Percentiles rank a stretch among this genome's conserved stretches.
phyloP scores from a whole-genome alignment of 805 yeast species.

The Scheffersomyces coipomensis region DNA sequence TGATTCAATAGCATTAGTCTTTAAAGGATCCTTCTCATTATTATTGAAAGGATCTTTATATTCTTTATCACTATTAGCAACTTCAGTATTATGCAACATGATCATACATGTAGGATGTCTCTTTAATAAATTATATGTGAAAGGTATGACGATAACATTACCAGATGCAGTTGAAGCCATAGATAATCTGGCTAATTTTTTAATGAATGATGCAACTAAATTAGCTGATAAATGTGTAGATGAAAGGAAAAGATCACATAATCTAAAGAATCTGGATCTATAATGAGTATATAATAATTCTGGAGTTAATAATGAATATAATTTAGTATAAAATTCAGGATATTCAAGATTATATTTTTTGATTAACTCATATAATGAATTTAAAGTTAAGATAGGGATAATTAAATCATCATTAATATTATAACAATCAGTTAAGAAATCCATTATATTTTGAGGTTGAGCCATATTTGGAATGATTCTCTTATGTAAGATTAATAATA shows the following conservation, averaged over 20 bases:
- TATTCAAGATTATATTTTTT: conserved; percentile 81
- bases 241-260: conserved; percentile 79
- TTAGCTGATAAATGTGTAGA: conserved; percentile 85
- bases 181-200: conserved; percentile 71
- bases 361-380: conserved; percentile 85
- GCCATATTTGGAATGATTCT: conserved; percentile 77
- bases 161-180: conserved; percentile 85
- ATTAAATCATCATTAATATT: conserved; percentile 45
- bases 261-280: conserved; percentile 82
- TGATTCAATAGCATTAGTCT: conserved; percentile 76
- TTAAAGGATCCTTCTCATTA: conserved; percentile 68
- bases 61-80: conserved; percentile 13
- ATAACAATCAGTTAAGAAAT: conserved; percentile 86
- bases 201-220: conserved; percentile 86
- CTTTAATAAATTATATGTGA: conserved; percentile 82
- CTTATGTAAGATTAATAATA: conserved; percentile 73
- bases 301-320: conserved; percentile 78
- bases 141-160: conserved; percentile 83
- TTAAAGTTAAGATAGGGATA: conserved; percentile 74
- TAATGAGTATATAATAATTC: conserved; percentile 73
- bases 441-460: conserved; percentile 85
- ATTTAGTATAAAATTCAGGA: conserved; percentile 82
- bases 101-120: conserved; percentile 94
- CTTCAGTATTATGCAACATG: conserved; percentile 60
- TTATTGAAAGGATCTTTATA: conserved; percentile 66